Base-by-base conservation (phyloP, 2,329 filamentous ascomycete species). In the Monilinia aucupariae region DNA sequence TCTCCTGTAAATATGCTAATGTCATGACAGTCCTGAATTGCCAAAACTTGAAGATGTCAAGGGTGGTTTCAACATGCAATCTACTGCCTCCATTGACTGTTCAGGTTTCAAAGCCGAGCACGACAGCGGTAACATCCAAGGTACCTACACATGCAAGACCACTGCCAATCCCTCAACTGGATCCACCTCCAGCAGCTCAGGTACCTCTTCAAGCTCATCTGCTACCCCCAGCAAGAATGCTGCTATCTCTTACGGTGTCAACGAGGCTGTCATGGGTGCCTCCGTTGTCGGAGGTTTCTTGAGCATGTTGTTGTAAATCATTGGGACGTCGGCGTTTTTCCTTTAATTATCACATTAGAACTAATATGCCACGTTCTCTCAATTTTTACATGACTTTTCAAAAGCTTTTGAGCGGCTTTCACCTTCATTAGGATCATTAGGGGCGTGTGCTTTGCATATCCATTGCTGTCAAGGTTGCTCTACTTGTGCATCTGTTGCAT, bases 1-100 rank as follows among this genome's bases (percentile, higher is more conserved):
- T 4, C 10, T 12, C 15, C n/a, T 4, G 27, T 39, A 39, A 59
- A 32, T 56, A 48, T 48, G 2, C 37, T 64, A 64, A 75, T 78
- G 70, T 59, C 8, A 27, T 47, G 61, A 1, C 70, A 96, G 91
- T 65, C 86, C 94, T 69, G 74, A 81, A 43, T 82, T 97, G 61
- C 87, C 90, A 65, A 74, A 78, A 45, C 80, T 93, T 32, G 77
- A 82, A 64, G 81, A 87, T 67, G 89, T 92, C 69, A 81, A 82
- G 73, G 90, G 90, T 77, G 84, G 84, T 65, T 89, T 91, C 75
- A 86, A 87, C 72, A 78, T 90, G 47, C 68, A 73, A 64, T 69
- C 65, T 41, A 68, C 68, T 9, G 60, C 61, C 25, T 50, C 59
- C 7, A 70, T 74, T 48, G 68, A 70, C 61, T 74, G 73, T 68